Evolutionary conservation across 2,329 filamentous ascomycete genomes (phyloP).

Genomic region (Fusarium coicis): DNA sequence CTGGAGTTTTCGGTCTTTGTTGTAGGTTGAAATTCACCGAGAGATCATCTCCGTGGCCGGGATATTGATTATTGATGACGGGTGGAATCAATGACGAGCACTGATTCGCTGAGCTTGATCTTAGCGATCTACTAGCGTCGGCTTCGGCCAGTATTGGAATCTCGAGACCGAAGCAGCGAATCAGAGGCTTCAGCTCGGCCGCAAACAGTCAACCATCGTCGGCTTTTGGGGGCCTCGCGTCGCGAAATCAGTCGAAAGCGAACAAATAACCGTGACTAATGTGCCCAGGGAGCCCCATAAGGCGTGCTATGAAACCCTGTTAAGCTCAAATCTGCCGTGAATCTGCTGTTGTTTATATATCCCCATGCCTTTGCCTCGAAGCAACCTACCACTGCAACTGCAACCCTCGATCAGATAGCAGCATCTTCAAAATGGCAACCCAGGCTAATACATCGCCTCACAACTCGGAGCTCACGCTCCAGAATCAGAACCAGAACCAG

Average conservation of each 20-base stretch:
- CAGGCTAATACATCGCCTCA: too few relatives aligned
- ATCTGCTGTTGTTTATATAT: too few relatives aligned
- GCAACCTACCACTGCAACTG: too few relatives aligned
- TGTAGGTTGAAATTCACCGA: background rate
- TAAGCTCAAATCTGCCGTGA: background rate
- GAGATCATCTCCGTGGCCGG: background rate
- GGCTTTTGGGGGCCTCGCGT: background rate
- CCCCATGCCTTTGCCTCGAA: too few relatives aligned
- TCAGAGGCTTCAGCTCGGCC: background rate
- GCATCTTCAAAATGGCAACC: too few relatives aligned
- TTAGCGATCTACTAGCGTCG: background rate
- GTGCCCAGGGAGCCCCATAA: constrained; percentile 6
- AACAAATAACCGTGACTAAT: background rate
- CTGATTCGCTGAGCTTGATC: background rate
- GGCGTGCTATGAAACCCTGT: background rate
- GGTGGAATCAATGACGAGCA: background rate
- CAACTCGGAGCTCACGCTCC: constrained; percentile 22
- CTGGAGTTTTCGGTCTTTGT: constrained; percentile 7
- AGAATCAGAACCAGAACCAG: too few relatives aligned
- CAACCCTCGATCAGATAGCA: background rate
- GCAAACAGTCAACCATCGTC: background rate
- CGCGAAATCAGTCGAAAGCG: too few relatives aligned
- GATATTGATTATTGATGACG: too few relatives aligned
- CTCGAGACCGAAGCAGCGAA: constrained; percentile 24
- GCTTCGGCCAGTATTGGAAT: too few relatives aligned